Evolutionary conservation across 2,329 filamentous ascomycete species (phyloP), one percentile per base, ranked within the genome.

Genomic region (Hymenoscyphus fraxineus): DNA sequence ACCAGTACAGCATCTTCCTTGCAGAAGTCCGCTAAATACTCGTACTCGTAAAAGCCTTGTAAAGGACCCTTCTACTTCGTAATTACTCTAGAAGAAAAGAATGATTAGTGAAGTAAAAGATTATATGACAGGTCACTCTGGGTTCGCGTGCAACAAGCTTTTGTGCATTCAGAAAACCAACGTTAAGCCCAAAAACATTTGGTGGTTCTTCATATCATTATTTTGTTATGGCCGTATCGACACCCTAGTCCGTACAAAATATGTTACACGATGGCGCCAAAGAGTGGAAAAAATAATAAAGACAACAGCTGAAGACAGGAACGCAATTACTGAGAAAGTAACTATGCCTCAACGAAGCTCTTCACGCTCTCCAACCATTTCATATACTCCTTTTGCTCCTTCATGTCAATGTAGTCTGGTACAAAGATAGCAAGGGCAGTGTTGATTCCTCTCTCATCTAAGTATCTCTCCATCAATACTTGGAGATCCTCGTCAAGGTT

Each of bases 371-470:
- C 85, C 78, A 99, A 82, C 95, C 96, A 99, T 70, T 85, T 81
- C 67, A 96, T 81, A 79, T 99, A 99, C 84, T 99, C 95, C 80
- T 88, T 90, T 86, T 98, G 94, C 86, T 99, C 95, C 88, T 99
- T 99, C 80, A 91, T 87, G 77, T 98, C 93, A 75, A 98, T 93
- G 81, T 97, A 99, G 78, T 98, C 93, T 44, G 93, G 92, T 56
- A 96, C 89, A 78, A 98, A 97, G 71, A 93, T 81, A 62, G 93
- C 94, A 73, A 99, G 85, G 65, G 89, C 86, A 72, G 90, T 88
- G 74, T 94, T 92, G 79, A 99, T 87, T 69, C 94, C 95, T 72
- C 95, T 87, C 85, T 97, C 95, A 79, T 97, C 93, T 68, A 99
- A 85, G 81, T 94, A 99, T 72, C 90, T 87, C 84, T 98, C 94